Evolutionary conservation across 2,329 filamentous ascomycete species (phyloP).

Genomic region (Botrytis paeoniae): DNA sequence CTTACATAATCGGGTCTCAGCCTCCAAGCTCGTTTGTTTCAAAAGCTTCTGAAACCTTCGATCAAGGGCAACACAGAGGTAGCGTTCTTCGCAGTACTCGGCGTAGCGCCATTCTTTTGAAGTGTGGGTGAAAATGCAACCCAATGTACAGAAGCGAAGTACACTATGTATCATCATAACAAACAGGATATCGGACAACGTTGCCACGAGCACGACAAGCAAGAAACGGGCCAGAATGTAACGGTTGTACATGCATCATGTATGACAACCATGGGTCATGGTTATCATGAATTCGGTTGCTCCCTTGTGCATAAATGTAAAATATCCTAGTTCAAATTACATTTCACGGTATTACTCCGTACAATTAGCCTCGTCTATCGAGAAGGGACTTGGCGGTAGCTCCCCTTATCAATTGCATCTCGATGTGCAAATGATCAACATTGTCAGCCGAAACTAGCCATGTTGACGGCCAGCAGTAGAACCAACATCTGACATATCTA

Average conservation of each 20-base stretch:
- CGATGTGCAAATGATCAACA: slow-evolving; percentile 6
- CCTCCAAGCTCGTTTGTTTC: slow-evolving; percentile 17
- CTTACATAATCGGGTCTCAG: slow-evolving; percentile 1
- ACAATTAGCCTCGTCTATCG: slow-evolving; percentile 3
- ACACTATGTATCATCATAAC: neutral
- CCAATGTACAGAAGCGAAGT: neutral
- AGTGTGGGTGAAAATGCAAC: slow-evolving; percentile 9
- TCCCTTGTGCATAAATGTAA: neutral
- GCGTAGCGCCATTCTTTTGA: neutral
- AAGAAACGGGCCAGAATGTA: slow-evolving; percentile 9
- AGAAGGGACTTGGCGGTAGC: neutral
- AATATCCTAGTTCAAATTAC: neutral
- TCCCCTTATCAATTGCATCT: neutral
- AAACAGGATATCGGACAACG: slow-evolving; percentile 9
- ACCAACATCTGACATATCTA: slow-evolving; percentile 6
- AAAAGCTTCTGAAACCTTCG: slow-evolving; percentile 18
- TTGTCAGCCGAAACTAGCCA: neutral
- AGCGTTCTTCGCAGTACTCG: slow-evolving; percentile 5
- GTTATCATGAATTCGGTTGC: slow-evolving; percentile 4
- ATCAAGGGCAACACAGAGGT: slow-evolving; percentile 4
- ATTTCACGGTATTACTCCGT: neutral
- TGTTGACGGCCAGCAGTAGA: neutral
- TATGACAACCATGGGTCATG: slow-evolving; percentile 1
- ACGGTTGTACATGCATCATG: slow-evolving; percentile 12
- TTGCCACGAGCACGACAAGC: slow-evolving; percentile 18